Base-by-base conservation (phyloP, 2,329 filamentous ascomycete species). In the Parastagonospora nodorum region DNA sequence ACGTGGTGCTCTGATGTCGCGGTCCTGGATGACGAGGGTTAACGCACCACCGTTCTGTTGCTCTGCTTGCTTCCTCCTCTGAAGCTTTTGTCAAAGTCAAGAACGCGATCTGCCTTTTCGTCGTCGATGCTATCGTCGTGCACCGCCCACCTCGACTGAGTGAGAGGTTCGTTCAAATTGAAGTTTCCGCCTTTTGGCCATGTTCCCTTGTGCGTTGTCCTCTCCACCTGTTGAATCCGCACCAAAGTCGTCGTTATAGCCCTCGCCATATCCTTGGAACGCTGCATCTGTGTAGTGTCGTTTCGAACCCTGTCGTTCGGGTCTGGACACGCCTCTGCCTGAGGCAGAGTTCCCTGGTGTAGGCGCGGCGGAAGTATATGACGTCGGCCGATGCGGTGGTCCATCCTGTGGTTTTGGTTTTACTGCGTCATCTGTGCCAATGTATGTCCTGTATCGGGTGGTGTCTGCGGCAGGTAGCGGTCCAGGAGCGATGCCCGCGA, bases 241-340 rank as follows among this genome's bases (percentile, higher is more conserved):
- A 8, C 69, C 72, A 55, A 88, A 88, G 57, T 90, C 87, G 55
- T 91, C 88, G 8, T 81, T 81, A 60, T 81, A 90, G 30, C 86
- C 86, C 60, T 91, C 88, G 38, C 84, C 83, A 64, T 92, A 92
- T 36, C 89, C 88, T 63, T 88, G 85, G 66, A 84, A 92, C 63
- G 86, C 89, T 61, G 80, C 83, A 57, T 92, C 89, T 33, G 87
- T 85, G 67, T 92, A 92, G 55, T 86, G 84, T 41, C 89, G 82
- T 79, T 92, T 92, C 77, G 88, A 90, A 55, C 84, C 81, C 48
- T 80, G 78, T 41, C 89, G 82, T 61, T 87, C 85, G 30, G 87
- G 84, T 47, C 88, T 80, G 33, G 77, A 72, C 9, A 75, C 73
- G 48, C 83, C 80, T 46, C 66, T 62, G n/a, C 66, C 67, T n/a